Evolutionary conservation across 1,284 basidiomycete genomes (phyloP), one percentile per base, ranked within the genome.

Genomic region (Exobasidium rhododendri): DNA sequence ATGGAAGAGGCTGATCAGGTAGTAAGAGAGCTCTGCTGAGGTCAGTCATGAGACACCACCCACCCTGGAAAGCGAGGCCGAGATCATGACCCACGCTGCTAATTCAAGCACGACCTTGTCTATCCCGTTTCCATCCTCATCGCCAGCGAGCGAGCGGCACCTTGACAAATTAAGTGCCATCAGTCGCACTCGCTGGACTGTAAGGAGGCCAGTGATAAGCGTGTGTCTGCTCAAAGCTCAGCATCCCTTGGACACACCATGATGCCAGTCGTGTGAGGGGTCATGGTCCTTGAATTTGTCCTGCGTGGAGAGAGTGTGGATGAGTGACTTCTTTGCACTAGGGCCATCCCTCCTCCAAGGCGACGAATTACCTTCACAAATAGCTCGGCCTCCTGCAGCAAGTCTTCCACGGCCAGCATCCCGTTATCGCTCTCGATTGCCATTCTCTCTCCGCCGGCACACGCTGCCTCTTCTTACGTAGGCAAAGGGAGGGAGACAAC

Each of bases 201-300:
- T 24, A n/a, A n/a, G n/a, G n/a, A n/a, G n/a, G n/a, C n/a, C n/a
- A n/a, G n/a, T n/a, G n/a, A n/a, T n/a, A n/a, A n/a, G n/a, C n/a
- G n/a, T n/a, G n/a, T n/a, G n/a, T n/a, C n/a, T n/a, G n/a, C n/a
- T n/a, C n/a, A n/a, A n/a, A n/a, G n/a, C n/a, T n/a, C n/a, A n/a
- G n/a, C n/a, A n/a, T n/a, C n/a, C n/a, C n/a, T n/a, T n/a, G 10
- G 7, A 14, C 51, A 4, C 28, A 56, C 55, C 57, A 74, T 96
- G 93, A 66, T 87, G 88, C 70, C 85, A 87, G 81, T 96, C 92
- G 79, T 96, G 93, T 17, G 90, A 92, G 0, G 91, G 88, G 77
- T 94, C 93, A 78, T 92, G 92, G 68, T 55, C 28, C 28, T 32
- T 20, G 22, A 55, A 40, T 31, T 44, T 35, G 22, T 35, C 52